Percentiles rank a stretch among this genome's conserved stretches.
phyloP scores from a whole-genome alignment of 179 eudicot species.

The Spinacia oleracea region DNA sequence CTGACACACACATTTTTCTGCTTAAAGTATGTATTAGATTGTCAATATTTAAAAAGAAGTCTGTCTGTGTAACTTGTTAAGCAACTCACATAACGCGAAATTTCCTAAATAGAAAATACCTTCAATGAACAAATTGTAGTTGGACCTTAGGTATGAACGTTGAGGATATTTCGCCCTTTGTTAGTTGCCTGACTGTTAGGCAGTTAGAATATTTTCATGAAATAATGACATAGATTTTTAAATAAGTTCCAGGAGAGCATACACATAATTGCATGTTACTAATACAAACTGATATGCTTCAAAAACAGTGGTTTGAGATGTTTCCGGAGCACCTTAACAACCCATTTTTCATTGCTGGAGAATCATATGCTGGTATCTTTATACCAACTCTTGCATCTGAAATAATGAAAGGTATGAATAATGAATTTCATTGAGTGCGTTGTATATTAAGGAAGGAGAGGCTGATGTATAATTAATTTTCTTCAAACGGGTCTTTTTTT shows the following conservation, averaged over 20 bases:
- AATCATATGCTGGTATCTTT: conserved; percentile 79
- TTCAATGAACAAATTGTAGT: background rate
- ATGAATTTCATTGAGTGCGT: conserved; percentile 2
- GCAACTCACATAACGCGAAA: background rate
- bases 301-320: conserved; percentile 62
- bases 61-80: background rate
- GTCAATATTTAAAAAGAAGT: background rate
- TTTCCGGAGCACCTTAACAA: conserved; percentile 60
- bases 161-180: background rate
- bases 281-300: background rate
- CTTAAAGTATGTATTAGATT: conserved; percentile 46
- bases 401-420: conserved; percentile 63
- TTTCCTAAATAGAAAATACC: background rate
- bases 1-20: conserved; percentile 62
- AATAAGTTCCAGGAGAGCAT: background rate
- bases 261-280: background rate
- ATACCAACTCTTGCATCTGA: conserved; percentile 74
- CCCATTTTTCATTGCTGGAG: conserved; percentile 73
- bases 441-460: background rate
- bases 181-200: background rate
- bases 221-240: background rate
- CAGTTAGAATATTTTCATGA: background rate
- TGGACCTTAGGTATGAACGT: background rate
- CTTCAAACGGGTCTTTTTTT: background rate
- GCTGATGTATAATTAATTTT: background rate